phyloP scores from a whole-genome alignment of 768 basidiomycete species.

The Aureoboletus auriporus region DNA sequence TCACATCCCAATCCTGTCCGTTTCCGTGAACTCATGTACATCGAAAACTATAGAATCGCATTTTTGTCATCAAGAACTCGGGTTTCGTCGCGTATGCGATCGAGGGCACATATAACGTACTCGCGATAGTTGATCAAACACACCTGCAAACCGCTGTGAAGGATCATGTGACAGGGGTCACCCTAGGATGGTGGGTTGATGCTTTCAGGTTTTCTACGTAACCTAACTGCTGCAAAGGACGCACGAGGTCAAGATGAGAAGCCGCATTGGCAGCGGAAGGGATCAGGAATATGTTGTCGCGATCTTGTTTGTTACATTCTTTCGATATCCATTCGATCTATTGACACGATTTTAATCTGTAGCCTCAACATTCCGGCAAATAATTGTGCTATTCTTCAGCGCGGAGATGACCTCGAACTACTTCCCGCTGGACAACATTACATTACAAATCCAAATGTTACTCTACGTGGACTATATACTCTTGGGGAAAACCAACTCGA shows the following conservation, averaged over 20 bases:
- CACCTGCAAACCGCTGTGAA: constrained; percentile 60
- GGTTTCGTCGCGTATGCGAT: constrained; percentile 78
- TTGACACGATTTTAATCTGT: constrained; percentile 1
- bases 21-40: background rate
- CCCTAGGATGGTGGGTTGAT: constrained; percentile 50
- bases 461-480: constrained; percentile 74
- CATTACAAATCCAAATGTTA: constrained; percentile 81
- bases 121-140: constrained; percentile 82
- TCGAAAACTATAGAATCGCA: constrained; percentile 45
- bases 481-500: constrained; percentile 82
- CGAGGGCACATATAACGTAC: constrained; percentile 72
- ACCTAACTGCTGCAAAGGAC: constrained; percentile 33
- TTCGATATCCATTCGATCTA: background rate
- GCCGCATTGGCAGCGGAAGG: constrained; percentile 39
- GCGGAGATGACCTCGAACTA: constrained; percentile 74
- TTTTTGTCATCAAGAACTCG: constrained; percentile 76
- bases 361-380: constrained; percentile 83
- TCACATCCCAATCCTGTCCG: background rate
- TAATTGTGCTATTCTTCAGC: constrained; percentile 83
- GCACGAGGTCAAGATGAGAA: constrained; percentile 78
- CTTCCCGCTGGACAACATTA: constrained; percentile 81
- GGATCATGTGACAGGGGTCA: constrained; percentile 57
- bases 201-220: background rate
- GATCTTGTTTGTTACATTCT: constrained; percentile 51
- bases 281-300: constrained; percentile 73